Evolutionary conservation across 2,329 filamentous ascomycete genomes (phyloP).

Genomic region (Hypoxylon sp.): DNA sequence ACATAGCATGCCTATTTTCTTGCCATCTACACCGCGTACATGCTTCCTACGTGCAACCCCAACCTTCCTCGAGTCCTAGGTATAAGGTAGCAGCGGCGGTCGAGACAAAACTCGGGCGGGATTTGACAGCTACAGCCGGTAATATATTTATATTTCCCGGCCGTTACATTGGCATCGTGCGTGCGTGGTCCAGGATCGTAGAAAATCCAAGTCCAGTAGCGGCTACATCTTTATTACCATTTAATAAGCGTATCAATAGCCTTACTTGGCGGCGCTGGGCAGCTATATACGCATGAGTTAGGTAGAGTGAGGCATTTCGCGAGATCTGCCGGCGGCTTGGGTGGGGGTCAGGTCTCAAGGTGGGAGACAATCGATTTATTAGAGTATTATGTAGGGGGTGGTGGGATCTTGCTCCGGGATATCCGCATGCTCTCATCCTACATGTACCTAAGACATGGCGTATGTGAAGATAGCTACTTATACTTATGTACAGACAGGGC

Average conservation of each 20-base stretch:
- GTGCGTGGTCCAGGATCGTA: neutral
- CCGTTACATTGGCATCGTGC: neutral
- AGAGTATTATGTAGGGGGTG: neutral
- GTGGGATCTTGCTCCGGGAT: conserved; percentile 1
- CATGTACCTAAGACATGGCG: neutral
- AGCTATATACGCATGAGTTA: neutral
- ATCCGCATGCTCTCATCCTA: conserved; percentile 5
- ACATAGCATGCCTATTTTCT: neutral
- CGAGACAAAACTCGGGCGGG: neutral
- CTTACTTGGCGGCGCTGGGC: neutral
- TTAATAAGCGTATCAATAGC: neutral
- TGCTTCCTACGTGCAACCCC: neutral
- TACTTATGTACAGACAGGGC: neutral
- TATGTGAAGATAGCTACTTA: neutral
- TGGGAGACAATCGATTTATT: neutral
- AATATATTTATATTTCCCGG: conserved; percentile 13
- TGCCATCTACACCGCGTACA: neutral
- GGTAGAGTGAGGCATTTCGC: conserved; percentile 21
- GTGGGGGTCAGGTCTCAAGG: conserved; percentile 17
- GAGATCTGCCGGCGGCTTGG: conserved; percentile 7
- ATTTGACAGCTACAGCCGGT: neutral
- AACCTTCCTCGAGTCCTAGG: neutral
- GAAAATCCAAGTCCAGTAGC: neutral
- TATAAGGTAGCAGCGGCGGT: neutral
- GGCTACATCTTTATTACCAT: neutral